phyloP scores from a whole-genome alignment of 2,329 filamentous ascomycete genomes.

The Clarireedia monteithiana region DNA sequence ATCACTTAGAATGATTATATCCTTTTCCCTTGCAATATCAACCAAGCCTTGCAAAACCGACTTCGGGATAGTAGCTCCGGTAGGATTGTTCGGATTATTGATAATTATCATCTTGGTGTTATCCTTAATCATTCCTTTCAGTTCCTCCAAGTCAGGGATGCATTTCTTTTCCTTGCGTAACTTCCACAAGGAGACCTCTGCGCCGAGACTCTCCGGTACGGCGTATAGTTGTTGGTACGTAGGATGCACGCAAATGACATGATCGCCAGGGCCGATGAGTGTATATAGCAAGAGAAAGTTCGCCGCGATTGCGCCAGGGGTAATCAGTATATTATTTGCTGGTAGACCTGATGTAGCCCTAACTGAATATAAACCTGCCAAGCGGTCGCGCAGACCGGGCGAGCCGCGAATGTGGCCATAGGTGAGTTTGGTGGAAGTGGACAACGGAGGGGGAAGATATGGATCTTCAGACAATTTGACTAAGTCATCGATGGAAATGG shows the following conservation, averaged over 20 bases:
- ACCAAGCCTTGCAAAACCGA: constrained; percentile 53
- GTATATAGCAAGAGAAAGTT: constrained; percentile 75
- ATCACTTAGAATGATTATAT: constrained; percentile 64
- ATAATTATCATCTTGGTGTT: constrained; percentile 67
- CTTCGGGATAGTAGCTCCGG: constrained; percentile 60
- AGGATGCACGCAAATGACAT: constrained; percentile 80
- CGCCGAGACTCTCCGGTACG: constrained; percentile 66
- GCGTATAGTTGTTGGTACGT: constrained; percentile 81
- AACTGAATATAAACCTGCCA: constrained; percentile 58
- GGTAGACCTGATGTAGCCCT: constrained; percentile 39
- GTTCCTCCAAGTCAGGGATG: constrained; percentile 56
- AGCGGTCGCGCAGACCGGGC: constrained; percentile 50
- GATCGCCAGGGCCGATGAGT: constrained; percentile 64
- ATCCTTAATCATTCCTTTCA: constrained; percentile 54
- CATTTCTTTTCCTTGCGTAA: constrained; percentile 57
- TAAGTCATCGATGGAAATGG: constrained; percentile 64
- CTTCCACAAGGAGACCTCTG: constrained; percentile 71
- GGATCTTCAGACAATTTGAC: constrained; percentile 50
- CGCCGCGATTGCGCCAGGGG: constrained; percentile 74
- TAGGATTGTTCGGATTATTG: constrained; percentile 79
- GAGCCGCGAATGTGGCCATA: constrained; percentile 71
- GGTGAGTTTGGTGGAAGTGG: constrained; percentile 52
- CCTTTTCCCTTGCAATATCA: constrained; percentile 51
- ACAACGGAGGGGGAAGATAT: constrained; percentile 33
- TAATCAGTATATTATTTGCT: constrained; percentile 63